phyloP scores from a whole-genome alignment of 371 early-diverging fungal species.

The Syncephalis plumigaleata region DNA sequence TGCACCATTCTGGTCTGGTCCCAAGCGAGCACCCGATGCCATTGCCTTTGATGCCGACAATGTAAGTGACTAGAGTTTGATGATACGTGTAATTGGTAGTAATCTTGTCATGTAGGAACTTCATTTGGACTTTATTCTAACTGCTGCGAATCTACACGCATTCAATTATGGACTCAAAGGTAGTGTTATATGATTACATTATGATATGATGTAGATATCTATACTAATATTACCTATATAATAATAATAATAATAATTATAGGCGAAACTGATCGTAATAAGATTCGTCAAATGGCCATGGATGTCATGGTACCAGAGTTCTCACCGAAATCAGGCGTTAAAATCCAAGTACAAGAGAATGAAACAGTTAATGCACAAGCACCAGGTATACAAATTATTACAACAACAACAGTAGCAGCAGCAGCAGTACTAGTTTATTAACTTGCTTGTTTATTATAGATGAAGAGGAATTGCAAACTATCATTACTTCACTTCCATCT shows the following conservation, averaged over 20 bases:
- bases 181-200: too few species aligned
- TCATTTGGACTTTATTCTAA: constrained; percentile 86
- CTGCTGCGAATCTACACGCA: constrained; percentile 90
- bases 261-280: neutral
- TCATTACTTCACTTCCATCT: constrained; percentile 48
- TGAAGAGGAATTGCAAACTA: constrained; percentile 39
- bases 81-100: neutral
- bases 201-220: too few species aligned
- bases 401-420: too few species aligned
- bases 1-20: constrained; percentile 97
- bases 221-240: too few species aligned
- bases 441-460: constrained; percentile 20
- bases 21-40: constrained; percentile 92
- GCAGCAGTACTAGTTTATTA: too few species aligned
- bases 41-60: constrained; percentile 65
- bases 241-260: neutral
- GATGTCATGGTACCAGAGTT: constrained; percentile 72
- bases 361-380: constrained; percentile 22
- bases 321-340: constrained; percentile 81
- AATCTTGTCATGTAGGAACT: constrained; percentile 13
- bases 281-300: constrained; percentile 3
- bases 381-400: too few species aligned
- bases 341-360: constrained; percentile 89
- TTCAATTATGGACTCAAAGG: constrained; percentile 86
- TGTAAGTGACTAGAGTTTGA: constrained; percentile 11